Conservation (phyloP, 1,139 yeast species). For the Neolecta irregularis region DNA sequence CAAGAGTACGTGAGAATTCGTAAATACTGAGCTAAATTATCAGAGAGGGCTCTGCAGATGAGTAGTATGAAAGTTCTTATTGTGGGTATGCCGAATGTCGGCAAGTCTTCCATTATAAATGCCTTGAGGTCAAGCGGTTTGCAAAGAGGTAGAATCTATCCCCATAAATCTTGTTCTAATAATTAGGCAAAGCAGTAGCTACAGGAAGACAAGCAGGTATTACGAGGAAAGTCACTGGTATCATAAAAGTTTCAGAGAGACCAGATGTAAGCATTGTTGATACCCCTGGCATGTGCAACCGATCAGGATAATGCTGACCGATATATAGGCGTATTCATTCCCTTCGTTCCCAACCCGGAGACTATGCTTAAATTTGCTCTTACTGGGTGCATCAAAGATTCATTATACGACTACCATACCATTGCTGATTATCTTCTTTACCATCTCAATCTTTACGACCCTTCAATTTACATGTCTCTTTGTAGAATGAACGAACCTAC, state of each 20-base stretch:
- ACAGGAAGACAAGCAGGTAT: slow-evolving; percentile 90
- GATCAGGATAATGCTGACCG: neutral
- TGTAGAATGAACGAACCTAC: slow-evolving; percentile 48
- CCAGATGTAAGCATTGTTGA: slow-evolving; percentile 68
- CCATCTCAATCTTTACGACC: slow-evolving; percentile 38
- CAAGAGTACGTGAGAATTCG: too few species aligned
- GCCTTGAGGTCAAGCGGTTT: slow-evolving; percentile 47
- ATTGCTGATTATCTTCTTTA: slow-evolving; percentile 76
- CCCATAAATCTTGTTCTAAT: neutral
- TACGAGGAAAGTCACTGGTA: slow-evolving; percentile 64
- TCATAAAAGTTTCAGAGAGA: slow-evolving; percentile 42
- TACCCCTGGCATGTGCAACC: slow-evolving; percentile 61
- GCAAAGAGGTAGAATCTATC: slow-evolving; percentile 14
- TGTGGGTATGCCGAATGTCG: slow-evolving; percentile 96
- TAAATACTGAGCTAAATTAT: slow-evolving; percentile 1
- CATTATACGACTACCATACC: slow-evolving; percentile 63
- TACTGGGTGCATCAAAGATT: slow-evolving; percentile 61
- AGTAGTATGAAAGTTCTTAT: slow-evolving; percentile 63
- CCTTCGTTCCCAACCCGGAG: slow-evolving; percentile 51
- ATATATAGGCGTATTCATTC: slow-evolving; percentile 10
- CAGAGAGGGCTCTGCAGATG: slow-evolving; percentile 30
- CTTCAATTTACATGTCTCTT: slow-evolving; percentile 27
- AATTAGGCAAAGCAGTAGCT: slow-evolving; percentile 45
- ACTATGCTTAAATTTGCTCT: slow-evolving; percentile 65
- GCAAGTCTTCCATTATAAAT: slow-evolving; percentile 82